Base-by-base conservation (phyloP, 176 grass and related monocot genomes). In the Oryza rufipogon region DNA sequence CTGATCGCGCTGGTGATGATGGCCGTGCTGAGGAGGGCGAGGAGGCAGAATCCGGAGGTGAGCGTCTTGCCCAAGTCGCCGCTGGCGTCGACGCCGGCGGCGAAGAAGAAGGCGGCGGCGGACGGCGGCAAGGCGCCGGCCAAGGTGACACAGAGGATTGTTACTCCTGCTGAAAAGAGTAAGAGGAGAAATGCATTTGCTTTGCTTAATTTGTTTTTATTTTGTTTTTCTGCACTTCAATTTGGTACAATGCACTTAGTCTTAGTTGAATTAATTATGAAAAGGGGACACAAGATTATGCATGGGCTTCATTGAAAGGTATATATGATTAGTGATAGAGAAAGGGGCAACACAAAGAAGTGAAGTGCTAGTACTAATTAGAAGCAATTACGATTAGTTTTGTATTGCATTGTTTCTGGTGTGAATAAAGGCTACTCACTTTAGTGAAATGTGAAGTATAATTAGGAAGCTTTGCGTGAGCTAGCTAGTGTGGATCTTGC, bases 151-250 rank as follows among this genome's bases (percentile, higher is more conserved):
- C 56, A 90, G 23, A 92, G 82, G 90, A 88, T 80, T 17, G 76
- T 79, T 14, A 83, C 85, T 34, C 83, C 91, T 79, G 84, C 78
- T n/a, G 93, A 93, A 45, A 92, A 88, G 85, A 95, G 96, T 98
- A 92, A 96, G 86, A 66, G 23, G 23, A 23, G 23, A 23, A 23
- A 23, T 23, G 23, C 23, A 23, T 23, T 23, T 23, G 23, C 0
- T 74, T 67, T 54, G 19, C 11, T 56, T 23, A 7, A 9, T 64
- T 60, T 63, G 22, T 9, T 38, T 48, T 0, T 28, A 0, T 36
- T 52, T 51, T 64, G 44, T 66, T 11, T 46, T 25, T 16, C 8
- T 54, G 65, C 25, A 39, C 38, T 69, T 74, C 15, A 79, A 19
- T 83, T 68, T 68, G 3, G 63, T 46, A 58, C 7, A 30, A 58